phyloP scores from a whole-genome alignment of 164 flowering plant genomes.

The Aristolochia fimbriata region DNA sequence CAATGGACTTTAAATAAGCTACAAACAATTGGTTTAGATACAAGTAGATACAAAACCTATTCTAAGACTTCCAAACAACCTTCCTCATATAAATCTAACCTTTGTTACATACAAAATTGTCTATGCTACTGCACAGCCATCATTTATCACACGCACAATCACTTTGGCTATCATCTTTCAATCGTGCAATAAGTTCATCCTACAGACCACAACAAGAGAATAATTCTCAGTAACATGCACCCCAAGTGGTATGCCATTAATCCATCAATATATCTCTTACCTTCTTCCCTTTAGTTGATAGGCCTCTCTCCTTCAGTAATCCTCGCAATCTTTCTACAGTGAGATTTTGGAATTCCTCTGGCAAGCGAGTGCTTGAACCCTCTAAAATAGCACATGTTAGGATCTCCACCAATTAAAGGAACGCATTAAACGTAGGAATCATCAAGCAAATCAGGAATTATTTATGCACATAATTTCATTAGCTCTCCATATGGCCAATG shows the following conservation, averaged over 20 bases:
- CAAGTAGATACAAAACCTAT: too few relatives aligned
- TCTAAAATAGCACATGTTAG: conserved; percentile 26
- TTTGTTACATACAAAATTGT: too few relatives aligned
- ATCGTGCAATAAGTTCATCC: conserved; percentile 39
- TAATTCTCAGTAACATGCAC: neutral
- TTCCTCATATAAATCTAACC: too few relatives aligned
- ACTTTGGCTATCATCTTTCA: conserved; percentile 22
- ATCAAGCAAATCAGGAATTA: neutral
- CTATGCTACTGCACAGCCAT: too few relatives aligned
- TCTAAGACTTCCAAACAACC: too few relatives aligned
- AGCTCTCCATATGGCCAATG: neutral
- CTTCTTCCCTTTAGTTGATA: conserved; percentile 69
- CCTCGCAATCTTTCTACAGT: conserved; percentile 72
- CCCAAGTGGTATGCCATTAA: neutral
- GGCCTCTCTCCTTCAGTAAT: conserved; percentile 56
- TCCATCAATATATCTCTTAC: conserved; percentile 10
- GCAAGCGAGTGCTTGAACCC: conserved; percentile 28
- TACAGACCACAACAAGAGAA: neutral
- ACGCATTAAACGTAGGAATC: neutral
- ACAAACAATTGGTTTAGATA: too few relatives aligned
- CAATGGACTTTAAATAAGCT: too few relatives aligned
- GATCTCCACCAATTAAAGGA: neutral
- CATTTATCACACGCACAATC: neutral
- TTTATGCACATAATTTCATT: neutral
- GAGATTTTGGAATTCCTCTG: conserved; percentile 38